phyloP scores from a whole-genome alignment of 805 yeast species.

The Ogataea nakhonphanomensis region DNA sequence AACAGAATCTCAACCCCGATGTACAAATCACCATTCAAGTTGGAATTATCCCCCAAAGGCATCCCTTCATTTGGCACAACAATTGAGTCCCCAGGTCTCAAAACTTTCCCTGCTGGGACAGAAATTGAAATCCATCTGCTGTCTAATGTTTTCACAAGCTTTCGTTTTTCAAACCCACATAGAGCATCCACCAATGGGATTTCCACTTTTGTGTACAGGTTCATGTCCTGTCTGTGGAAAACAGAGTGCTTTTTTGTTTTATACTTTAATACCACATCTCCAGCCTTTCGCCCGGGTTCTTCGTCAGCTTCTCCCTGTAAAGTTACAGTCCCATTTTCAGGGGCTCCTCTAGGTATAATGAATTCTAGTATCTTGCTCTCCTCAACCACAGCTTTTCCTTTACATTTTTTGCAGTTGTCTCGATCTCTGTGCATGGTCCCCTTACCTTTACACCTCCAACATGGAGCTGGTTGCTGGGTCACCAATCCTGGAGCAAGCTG shows the following conservation, averaged over 20 bases:
- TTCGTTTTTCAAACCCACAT: constrained; percentile 69
- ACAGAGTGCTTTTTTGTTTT: constrained; percentile 43
- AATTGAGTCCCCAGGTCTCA: constrained; percentile 71
- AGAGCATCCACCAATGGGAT: constrained; percentile 77
- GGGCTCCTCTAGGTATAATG: constrained; percentile 68
- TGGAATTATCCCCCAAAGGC: constrained; percentile 49
- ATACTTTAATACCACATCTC: constrained; percentile 70
- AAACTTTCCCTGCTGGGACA: constrained; percentile 74
- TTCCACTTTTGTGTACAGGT: constrained; percentile 55
- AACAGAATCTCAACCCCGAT: constrained; percentile 70
- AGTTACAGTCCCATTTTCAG: constrained; percentile 56
- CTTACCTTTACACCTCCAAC: constrained; percentile 67
- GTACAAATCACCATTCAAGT: constrained; percentile 63
- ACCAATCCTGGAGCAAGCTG: constrained; percentile 74
- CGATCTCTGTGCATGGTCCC: constrained; percentile 60
- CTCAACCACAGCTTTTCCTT: constrained; percentile 57
- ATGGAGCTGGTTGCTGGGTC: constrained; percentile 57
- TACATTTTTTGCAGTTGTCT: constrained; percentile 76
- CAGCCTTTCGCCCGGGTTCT: constrained; percentile 66
- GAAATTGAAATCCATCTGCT: constrained; percentile 65
- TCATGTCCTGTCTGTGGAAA: constrained; percentile 51
- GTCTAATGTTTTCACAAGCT: constrained; percentile 71
- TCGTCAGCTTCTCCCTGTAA: constrained; percentile 75
- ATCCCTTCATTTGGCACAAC: constrained; percentile 75
- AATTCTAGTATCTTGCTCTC: constrained; percentile 75